These are phyloP conservation scores for Cylindrotheca fusiformis DNA, from an alignment of 108 stramenopile genomes.

Conservation along the genomic window DNA sequence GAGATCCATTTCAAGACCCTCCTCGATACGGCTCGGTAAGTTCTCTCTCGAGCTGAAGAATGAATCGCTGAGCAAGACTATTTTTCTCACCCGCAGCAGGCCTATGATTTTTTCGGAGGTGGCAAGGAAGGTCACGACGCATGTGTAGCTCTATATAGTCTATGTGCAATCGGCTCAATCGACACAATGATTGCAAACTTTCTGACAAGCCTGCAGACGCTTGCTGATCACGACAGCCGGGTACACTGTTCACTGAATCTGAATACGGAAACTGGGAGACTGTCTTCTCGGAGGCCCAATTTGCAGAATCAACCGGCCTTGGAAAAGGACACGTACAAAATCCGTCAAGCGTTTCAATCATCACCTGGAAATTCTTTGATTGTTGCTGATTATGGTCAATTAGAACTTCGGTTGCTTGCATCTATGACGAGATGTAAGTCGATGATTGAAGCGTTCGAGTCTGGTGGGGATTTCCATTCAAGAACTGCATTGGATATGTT, in stretches of 20 bases:
- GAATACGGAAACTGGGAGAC: slow-evolving; percentile 98
- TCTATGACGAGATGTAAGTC: slow-evolving; percentile 94
- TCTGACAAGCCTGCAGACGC: slow-evolving; percentile 79
- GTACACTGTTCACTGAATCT: slow-evolving; percentile 97
- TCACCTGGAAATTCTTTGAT: slow-evolving; percentile 91
- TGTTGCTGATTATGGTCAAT: slow-evolving; percentile 99
- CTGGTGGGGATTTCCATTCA: slow-evolving; percentile 98
- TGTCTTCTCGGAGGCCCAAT: slow-evolving; percentile 94
- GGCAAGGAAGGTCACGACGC: slow-evolving; percentile 85
- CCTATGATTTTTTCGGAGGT: slow-evolving; percentile 84
- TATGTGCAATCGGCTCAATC: slow-evolving; percentile 88
- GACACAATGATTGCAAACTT: slow-evolving; percentile 97
- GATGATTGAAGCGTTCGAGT: slow-evolving; percentile 96
- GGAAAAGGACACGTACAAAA: slow-evolving; percentile 95
- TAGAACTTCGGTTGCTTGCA: slow-evolving; percentile 95
- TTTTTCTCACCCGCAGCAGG: slow-evolving; percentile 20
- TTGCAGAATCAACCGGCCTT: slow-evolving; percentile 99
- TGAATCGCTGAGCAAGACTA: no score
- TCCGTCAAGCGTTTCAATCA: slow-evolving; percentile 90
- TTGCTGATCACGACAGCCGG: slow-evolving; percentile 87
- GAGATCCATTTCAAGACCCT: slow-evolving; percentile 82
- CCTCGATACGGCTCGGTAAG: slow-evolving; percentile 83
- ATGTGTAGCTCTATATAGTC: slow-evolving; percentile 88
- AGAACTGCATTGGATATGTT: slow-evolving; percentile 99
- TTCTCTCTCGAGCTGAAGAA: slow-evolving; percentile 2